Percentiles rank a stretch among this genome's conserved stretches.
Evolutionary conservation across 2,329 filamentous ascomycete genomes (phyloP).

Genomic region (Fusarium tupiense): DNA sequence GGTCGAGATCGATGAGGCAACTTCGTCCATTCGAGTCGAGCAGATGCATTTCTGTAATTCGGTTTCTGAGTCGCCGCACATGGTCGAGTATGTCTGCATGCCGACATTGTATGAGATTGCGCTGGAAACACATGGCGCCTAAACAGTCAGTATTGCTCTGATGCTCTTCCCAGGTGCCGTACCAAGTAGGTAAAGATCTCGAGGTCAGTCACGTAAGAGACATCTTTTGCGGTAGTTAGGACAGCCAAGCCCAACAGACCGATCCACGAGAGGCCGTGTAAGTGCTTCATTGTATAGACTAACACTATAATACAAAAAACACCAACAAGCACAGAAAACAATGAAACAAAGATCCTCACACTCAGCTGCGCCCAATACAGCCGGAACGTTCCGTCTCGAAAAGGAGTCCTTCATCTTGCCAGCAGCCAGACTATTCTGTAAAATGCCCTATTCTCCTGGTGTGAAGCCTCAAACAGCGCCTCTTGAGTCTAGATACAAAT

Average conservation of each 20-base stretch:
- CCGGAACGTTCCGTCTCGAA: conserved; percentile 5
- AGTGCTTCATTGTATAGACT: conserved; percentile 33
- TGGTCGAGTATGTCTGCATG: conserved; percentile 51
- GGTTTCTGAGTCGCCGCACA: conserved; percentile 55
- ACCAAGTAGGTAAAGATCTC: conserved; percentile 55
- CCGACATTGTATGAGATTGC: conserved; percentile 58
- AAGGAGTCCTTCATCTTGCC: conserved; percentile 11
- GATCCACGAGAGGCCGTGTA: conserved; percentile 26
- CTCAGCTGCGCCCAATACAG: conserved; percentile 4
- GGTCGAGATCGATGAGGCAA: conserved; percentile 52
- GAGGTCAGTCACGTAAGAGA: conserved; percentile 59
- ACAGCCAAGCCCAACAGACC: conserved; percentile 5
- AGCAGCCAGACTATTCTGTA: not conserved
- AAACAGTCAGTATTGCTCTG: not conserved
- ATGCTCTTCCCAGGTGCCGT: conserved; percentile 15
- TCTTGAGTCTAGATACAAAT: conserved; percentile 30
- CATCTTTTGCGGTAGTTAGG: conserved; percentile 28
- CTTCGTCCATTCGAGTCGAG: conserved; percentile 53
- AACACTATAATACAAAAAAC: not conserved
- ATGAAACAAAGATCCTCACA: not conserved
- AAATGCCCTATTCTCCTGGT: conserved; percentile 25
- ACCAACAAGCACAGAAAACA: not conserved
- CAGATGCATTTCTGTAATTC: conserved; percentile 64
- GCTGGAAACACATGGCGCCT: conserved; percentile 62
- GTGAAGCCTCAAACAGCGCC: conserved; percentile 29